A percentile compares a stretch with the other conserved stretches of the same genome.
These are phyloP conservation scores for Alternaria sp. DNA, from an alignment of 2,329 filamentous ascomycete genomes.

Conservation along the genomic window DNA sequence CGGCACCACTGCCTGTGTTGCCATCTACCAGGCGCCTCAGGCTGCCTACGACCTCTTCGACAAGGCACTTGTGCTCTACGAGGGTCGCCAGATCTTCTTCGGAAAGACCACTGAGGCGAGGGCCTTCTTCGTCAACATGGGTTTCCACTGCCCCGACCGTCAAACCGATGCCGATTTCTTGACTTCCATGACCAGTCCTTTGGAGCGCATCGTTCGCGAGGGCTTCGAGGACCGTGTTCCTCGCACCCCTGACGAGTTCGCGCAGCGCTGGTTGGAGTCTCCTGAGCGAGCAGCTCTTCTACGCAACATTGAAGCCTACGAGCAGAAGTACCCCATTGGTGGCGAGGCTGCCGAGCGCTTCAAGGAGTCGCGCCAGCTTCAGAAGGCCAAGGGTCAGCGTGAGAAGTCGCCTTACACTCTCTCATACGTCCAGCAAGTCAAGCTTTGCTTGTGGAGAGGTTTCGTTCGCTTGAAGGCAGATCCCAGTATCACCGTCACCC, in stretches of 20 bases:
- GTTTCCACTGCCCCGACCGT: conserved; percentile 75
- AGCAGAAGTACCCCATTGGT: conserved; percentile 56
- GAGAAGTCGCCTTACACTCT: conserved; percentile 82
- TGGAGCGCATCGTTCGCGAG: conserved; percentile 56
- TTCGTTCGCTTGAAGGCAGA: conserved; percentile 81
- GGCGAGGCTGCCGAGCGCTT: conserved; percentile 58
- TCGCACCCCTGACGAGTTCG: conserved; percentile 61
- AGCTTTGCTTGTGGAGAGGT: conserved; percentile 82
- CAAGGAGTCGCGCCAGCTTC: conserved; percentile 56
- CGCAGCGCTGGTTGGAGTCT: conserved; percentile 64
- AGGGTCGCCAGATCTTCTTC: conserved; percentile 76
- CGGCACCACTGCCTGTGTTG: conserved; percentile 71
- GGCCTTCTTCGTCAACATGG: conserved; percentile 74
- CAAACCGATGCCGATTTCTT: conserved; percentile 81
- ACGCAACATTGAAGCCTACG: conserved; percentile 57
- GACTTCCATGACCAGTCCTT: conserved; percentile 72
- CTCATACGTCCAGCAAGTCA: conserved; percentile 77
- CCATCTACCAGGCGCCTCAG: conserved; percentile 78
- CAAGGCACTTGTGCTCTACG: conserved; percentile 73
- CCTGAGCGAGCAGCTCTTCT: conserved; percentile 57
- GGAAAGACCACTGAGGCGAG: conserved; percentile 71
- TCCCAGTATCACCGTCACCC: conserved; percentile 74
- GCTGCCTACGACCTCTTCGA: conserved; percentile 75
- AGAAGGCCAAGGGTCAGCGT: conserved; percentile 62
- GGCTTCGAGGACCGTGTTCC: conserved; percentile 59